Percentiles rank a stretch among this genome's conserved stretches.
These are phyloP conservation scores for Prunella vulgaris DNA, from an alignment of 257 asterid species.

Conservation along the genomic window DNA sequence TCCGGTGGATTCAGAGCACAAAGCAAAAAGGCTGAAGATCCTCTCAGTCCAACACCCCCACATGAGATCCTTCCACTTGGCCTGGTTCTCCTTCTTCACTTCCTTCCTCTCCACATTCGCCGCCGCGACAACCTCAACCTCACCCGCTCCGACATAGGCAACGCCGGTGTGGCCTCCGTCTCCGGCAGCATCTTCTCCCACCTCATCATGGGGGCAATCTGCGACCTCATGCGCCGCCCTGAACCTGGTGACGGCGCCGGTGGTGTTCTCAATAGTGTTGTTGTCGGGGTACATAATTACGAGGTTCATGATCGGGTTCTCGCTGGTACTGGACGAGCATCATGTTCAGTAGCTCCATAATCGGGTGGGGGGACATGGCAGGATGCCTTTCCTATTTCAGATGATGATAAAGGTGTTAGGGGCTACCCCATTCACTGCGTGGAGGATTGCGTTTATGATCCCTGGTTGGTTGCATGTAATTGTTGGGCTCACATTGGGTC, in stretches of 20 bases:
- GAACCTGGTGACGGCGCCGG: conserved; percentile 36
- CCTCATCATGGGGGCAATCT: conserved; percentile 40
- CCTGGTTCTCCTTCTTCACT: conserved; percentile 46
- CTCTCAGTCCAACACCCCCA: conserved; percentile 35
- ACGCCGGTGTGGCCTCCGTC: conserved; percentile 40
- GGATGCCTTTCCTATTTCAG: conserved; percentile 46
- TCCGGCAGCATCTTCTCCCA: conserved; percentile 46
- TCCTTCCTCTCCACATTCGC: conserved; percentile 43
- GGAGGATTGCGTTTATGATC: conserved; percentile 40
- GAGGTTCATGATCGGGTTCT: conserved; percentile 44
- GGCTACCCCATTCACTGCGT: conserved; percentile 39
- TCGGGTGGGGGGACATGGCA: conserved; percentile 55
- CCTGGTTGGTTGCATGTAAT: conserved; percentile 43
- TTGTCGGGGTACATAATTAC: conserved; percentile 33
- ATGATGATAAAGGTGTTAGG: conserved; percentile 30
- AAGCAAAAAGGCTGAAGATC: conserved; percentile 32
- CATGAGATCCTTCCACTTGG: conserved; percentile 45
- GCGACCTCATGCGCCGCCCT: conserved; percentile 44
- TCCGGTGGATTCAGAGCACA: conserved; percentile 39
- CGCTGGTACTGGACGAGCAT: conserved; percentile 40
- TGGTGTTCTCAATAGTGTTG: conserved; percentile 33
- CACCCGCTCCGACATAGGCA: conserved; percentile 37
- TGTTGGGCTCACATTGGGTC: conserved; percentile 35
- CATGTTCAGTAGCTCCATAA: conserved; percentile 35
- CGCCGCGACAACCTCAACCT: conserved; percentile 36